Evolutionary conservation across 129 eudicot genomes (phyloP).

Genomic region (Flaveria bidentis): DNA sequence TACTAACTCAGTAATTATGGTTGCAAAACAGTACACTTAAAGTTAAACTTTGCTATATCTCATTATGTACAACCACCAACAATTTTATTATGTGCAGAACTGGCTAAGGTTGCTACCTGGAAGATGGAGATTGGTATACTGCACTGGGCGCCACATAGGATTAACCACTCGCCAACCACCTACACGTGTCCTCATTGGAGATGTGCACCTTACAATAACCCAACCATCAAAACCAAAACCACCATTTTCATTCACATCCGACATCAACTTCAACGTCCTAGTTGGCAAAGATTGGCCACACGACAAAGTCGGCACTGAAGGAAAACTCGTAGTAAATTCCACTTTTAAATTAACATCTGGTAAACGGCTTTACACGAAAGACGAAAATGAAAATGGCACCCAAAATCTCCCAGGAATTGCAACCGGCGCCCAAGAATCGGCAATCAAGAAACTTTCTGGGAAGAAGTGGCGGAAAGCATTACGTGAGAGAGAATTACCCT

Average conservation of each 20-base stretch:
- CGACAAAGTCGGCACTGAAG: conserved; percentile 64
- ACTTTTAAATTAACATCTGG: conserved; percentile 67
- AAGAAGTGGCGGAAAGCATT: conserved; percentile 75
- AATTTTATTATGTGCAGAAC: conserved; percentile 46
- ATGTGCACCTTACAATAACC: conserved; percentile 57
- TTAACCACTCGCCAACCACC: conserved; percentile 82
- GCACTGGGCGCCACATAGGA: conserved; percentile 89
- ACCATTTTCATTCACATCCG: conserved; percentile 55
- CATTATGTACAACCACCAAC: neutral
- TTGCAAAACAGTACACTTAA: neutral
- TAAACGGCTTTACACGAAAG: conserved; percentile 63
- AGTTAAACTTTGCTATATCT: neutral
- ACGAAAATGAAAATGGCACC: conserved; percentile 40
- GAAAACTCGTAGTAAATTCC: conserved; percentile 57
- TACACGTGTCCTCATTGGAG: conserved; percentile 67
- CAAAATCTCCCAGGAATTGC: conserved; percentile 26
- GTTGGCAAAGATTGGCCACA: conserved; percentile 76
- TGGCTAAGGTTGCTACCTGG: conserved; percentile 81
- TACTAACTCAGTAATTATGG: neutral
- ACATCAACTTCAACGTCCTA: conserved; percentile 55
- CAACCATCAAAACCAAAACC: conserved; percentile 46
- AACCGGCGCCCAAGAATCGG: conserved; percentile 46
- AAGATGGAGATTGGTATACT: conserved; percentile 82
- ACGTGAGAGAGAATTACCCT: conserved; percentile 59
- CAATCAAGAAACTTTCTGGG: conserved; percentile 52